Evolutionary conservation across 805 yeast species (phyloP), one percentile per base, ranked within the genome.

Genomic region (Cyberlindnera samutprakarnensis): DNA sequence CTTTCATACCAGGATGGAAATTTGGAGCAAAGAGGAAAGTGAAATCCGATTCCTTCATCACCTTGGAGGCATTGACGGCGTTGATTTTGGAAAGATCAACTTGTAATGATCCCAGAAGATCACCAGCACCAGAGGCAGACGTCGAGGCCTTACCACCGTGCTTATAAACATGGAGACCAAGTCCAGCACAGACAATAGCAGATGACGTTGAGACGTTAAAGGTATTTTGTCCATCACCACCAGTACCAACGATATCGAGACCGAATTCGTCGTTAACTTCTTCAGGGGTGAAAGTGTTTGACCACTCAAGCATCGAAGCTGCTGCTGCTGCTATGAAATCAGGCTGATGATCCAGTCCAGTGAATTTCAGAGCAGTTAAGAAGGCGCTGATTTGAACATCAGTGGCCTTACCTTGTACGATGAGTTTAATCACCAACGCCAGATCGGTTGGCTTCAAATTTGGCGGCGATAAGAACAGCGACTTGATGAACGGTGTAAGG

Each of bases 111-210:
- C 70, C 64, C 51, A 92, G 70, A 37, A 92, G 63, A 53, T 92
- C 99, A 5, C 96, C 96, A 2, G 96, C 81, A 1, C 99, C 99
- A 2, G 95, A 83, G 2, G 81, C 58, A 0, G 96, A 85, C 0
- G 97, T 87, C 0, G 95, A 77, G 0, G 98, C 97, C 49, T 92
- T 90, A 11, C 97, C 97, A 16, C 99, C 99, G 56, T 92, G 99
- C 40, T 92, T 92, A 52, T 95, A 84, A 13, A 92, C 79, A 15
- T 72, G 70, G 25, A 90, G 33, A 5, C 72, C 70, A 66, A 86
- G 80, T 7, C 98, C 99, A 0, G 97, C 85, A 0, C 87, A 92
- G 3, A 92, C 87, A 29, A 92, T 86, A 1, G 96, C 96, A 2
- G 96, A 68, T 3, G 96, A 84, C 0, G 98, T 92, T 12, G 94